Evolutionary conservation across 345 rosid species (phyloP).

Genomic region (Eutrema yunnanense): DNA sequence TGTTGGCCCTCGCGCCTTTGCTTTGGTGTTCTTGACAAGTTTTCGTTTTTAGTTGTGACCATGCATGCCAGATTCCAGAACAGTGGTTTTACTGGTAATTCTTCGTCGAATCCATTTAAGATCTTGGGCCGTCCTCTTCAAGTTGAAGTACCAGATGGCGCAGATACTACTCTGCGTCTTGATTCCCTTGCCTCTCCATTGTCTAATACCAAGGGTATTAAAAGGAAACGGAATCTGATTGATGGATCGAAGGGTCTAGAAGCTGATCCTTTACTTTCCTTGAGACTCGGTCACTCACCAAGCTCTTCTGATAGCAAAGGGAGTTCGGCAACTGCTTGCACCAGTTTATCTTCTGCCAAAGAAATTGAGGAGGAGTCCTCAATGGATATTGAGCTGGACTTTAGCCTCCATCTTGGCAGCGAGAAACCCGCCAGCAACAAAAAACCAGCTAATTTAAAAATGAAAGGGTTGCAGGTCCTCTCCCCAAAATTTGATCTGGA

Average conservation of each 20-base stretch:
- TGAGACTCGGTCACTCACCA: conserved; percentile 60
- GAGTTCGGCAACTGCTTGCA: conserved; percentile 73
- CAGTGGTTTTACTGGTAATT: conserved; percentile 42
- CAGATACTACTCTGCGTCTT: conserved; percentile 70
- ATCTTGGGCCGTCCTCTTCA: conserved; percentile 44
- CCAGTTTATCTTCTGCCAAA: conserved; percentile 66
- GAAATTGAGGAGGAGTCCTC: conserved; percentile 87
- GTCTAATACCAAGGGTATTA: conserved; percentile 46
- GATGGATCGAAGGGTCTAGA: conserved; percentile 35
- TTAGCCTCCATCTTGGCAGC: conserved; percentile 73
- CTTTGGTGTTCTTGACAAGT: conserved; percentile 40
- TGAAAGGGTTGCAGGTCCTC: conserved; percentile 30
- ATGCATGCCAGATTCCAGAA: conserved; percentile 58
- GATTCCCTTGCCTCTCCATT: conserved; percentile 56
- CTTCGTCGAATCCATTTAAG: conserved; percentile 51
- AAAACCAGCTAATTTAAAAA: conserved; percentile 31
- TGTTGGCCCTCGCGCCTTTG: conserved; percentile 26
- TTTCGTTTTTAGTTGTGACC: conserved; percentile 22
- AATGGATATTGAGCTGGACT: conserved; percentile 77
- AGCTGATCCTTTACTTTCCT: conserved; percentile 62
- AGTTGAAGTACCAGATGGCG: conserved; percentile 31
- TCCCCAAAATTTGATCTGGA: conserved; percentile 64
- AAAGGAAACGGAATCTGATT: conserved; percentile 70
- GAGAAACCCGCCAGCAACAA: conserved; percentile 42
- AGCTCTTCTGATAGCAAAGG: conserved; percentile 95